These are phyloP conservation scores for Musa balbisiana DNA, from an alignment of 202 grass and related monocot species.

Conservation along the genomic window DNA sequence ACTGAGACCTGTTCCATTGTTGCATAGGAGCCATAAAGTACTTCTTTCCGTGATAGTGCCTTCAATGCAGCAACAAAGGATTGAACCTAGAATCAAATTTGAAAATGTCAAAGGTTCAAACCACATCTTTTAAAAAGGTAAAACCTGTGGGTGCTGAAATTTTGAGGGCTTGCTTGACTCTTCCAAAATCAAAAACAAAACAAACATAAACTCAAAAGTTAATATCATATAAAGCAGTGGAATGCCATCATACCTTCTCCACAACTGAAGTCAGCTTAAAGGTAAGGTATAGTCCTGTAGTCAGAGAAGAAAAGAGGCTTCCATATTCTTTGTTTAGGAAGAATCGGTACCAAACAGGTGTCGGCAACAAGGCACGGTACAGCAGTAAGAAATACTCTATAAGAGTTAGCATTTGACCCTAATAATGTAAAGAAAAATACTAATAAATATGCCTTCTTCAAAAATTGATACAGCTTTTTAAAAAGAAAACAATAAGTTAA, in stretches of 20 bases:
- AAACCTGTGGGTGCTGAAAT: background rate
- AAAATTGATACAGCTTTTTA: background rate
- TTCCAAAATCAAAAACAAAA: background rate
- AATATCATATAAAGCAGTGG: background rate
- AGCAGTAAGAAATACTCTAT: constrained; percentile 10
- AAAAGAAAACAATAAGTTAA: background rate
- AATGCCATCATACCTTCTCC: constrained; percentile 2
- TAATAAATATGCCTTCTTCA: background rate
- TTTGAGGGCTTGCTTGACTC: background rate
- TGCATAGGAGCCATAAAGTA: constrained; percentile 16
- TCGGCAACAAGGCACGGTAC: constrained; percentile 13
- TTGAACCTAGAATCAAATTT: constrained; percentile 3
- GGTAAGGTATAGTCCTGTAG: constrained; percentile 11
- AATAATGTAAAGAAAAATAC: background rate
- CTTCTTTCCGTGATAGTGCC: constrained; percentile 8
- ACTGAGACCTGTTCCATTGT: constrained; percentile 16
- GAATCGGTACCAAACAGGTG: constrained; percentile 19
- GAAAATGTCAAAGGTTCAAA: background rate
- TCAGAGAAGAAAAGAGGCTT: constrained; percentile 16
- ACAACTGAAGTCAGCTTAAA: constrained; percentile 13
- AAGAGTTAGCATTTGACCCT: constrained; percentile 21
- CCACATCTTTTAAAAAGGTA: background rate
- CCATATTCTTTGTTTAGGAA: constrained; percentile 22
- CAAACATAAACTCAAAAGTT: background rate
- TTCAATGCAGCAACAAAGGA: constrained; percentile 14